Base-by-base conservation (phyloP, 345 rosid species). In the Turritis glabra region DNA sequence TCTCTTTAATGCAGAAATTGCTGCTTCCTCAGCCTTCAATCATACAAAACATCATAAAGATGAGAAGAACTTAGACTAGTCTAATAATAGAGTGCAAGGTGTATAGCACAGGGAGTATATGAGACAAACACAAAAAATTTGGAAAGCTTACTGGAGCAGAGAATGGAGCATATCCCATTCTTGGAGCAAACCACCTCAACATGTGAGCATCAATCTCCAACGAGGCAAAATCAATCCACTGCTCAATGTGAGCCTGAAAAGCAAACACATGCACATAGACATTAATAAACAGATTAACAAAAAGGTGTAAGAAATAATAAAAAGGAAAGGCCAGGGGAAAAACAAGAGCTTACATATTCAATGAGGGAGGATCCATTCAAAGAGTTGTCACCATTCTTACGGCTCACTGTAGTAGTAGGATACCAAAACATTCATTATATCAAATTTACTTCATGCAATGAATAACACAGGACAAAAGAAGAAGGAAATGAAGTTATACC, bases 191-290 rank as follows among this genome's bases (percentile, higher is more conserved):
- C 99, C 98, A 96, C 43, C 14, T 70, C 35, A 44, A 0, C 26
- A 92, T 75, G 85, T 90, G 66, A 54, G 84, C 73, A 81, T 96
- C 97, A 82, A 96, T 72, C 87, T 96, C 99, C 73, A 80, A 33
- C 1, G 98, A 13, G 58, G 90, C 66, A 52, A 96, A 92, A 71
- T 96, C 98, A 75, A 86, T 96, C 99, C 99, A 96, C 46, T 96
- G 99, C 82, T 96, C 97, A 38, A 92, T 82, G 40, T 19, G 96
- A 32, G 82, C 99, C 99, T 96, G 58, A 15, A 64, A 58, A 60
- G n/a, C 14, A 70, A 37, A 41, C 7, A 27, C 9, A 32, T 40
- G 21, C 37, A 65, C 56, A 29, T 25, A 53, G 6, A 1, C 51
- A 50, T 67, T 26, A 47, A 35, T 27, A 32, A 23, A 13, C 2